Conservation (phyloP, 2,329 filamentous ascomycete genomes). For the Trichoderma gracile region DNA sequence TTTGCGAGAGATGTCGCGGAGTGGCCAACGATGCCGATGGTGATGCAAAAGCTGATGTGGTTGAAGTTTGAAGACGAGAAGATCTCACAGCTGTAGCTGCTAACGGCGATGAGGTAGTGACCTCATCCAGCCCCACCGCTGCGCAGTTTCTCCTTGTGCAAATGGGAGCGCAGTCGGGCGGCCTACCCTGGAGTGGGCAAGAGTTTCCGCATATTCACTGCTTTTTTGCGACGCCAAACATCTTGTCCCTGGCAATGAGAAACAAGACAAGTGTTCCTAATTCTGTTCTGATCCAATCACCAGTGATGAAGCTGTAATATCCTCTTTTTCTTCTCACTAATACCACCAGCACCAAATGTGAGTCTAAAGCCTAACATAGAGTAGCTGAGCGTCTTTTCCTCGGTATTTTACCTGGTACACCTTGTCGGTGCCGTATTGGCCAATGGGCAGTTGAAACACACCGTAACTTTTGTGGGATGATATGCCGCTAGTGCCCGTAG, state of each 20-base stretch:
- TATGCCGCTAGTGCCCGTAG: neutral
- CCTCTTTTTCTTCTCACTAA: too few relatives aligned
- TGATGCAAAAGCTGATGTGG: neutral
- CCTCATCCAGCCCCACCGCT: slow-evolving; percentile 35
- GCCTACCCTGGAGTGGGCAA: neutral
- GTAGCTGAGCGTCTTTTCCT: neutral
- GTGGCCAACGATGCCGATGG: neutral
- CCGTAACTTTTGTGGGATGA: slow-evolving; percentile 4
- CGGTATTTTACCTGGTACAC: neutral
- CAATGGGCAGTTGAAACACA: slow-evolving; percentile 15
- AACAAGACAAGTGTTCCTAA: too few relatives aligned
- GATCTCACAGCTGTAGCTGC: slow-evolving; percentile 29
- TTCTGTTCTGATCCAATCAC: too few relatives aligned
- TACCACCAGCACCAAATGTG: too few relatives aligned
- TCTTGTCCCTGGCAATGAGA: too few relatives aligned
- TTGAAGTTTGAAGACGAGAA: slow-evolving; percentile 25
- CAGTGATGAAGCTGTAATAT: too few relatives aligned
- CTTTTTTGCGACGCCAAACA: neutral
- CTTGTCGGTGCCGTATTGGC: neutral
- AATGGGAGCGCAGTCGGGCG: neutral
- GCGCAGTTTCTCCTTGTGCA: neutral
- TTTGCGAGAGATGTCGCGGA: neutral
- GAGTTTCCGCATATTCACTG: neutral
- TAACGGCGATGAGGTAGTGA: slow-evolving; percentile 29
- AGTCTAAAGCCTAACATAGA: neutral